phyloP scores from a whole-genome alignment of 805 yeast species.

The Pichia eremophila region DNA sequence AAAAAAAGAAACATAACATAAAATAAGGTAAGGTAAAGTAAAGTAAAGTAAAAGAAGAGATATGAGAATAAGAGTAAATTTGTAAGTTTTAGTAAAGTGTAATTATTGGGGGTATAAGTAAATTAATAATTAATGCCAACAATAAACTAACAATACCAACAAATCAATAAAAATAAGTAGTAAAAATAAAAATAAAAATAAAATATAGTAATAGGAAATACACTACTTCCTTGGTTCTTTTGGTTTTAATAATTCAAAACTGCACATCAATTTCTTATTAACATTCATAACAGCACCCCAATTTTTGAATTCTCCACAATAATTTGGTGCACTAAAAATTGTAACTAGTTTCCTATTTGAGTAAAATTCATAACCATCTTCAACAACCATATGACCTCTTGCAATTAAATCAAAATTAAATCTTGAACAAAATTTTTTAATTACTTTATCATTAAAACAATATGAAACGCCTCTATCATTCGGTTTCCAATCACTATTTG shows the following conservation, averaged over 20 bases:
- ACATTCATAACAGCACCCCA: constrained; percentile 78
- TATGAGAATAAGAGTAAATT: no score
- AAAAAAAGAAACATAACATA: background rate
- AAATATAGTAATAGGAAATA: background rate
- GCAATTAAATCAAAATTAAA: constrained; percentile 71
- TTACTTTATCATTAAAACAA: constrained; percentile 65
- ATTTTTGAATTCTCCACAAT: constrained; percentile 73
- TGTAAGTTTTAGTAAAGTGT: background rate
- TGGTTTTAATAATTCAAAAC: constrained; percentile 47
- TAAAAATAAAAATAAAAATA: background rate
- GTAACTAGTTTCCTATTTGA: constrained; percentile 68
- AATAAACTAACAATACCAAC: background rate
- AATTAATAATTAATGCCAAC: background rate
- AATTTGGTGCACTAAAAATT: constrained; percentile 75
- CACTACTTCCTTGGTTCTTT: constrained; percentile 1
- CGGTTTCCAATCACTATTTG: constrained; percentile 53
- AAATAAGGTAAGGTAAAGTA: background rate
- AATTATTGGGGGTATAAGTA: background rate
- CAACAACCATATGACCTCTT: constrained; percentile 85
- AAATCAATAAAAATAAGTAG: background rate
- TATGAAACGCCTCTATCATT: constrained; percentile 80
- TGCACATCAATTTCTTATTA: constrained; percentile 56
- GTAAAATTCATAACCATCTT: constrained; percentile 80
- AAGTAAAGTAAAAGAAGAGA: no score
- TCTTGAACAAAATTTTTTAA: constrained; percentile 54